Conservation (phyloP, 2,329 filamentous ascomycete species). For the Fusarium nelsonii region DNA sequence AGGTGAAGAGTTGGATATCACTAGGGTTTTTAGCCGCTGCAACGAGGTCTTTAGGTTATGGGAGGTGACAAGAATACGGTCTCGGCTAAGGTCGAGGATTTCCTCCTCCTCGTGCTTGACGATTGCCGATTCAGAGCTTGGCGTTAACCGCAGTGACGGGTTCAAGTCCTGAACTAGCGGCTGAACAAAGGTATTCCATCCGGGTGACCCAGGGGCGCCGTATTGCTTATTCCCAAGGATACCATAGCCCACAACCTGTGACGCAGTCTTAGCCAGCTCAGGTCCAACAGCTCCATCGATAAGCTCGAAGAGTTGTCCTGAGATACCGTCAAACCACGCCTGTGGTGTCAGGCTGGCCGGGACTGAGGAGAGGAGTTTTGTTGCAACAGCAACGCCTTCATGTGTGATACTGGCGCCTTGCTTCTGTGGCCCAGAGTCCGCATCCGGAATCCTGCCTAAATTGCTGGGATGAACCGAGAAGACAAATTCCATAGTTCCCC, state of each 20-base stretch:
- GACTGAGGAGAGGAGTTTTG: slow-evolving; percentile 70
- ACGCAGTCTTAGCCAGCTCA: slow-evolving; percentile 54
- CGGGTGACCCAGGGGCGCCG: slow-evolving; percentile 71
- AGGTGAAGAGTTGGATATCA: slow-evolving; percentile 74
- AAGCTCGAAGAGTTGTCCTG: slow-evolving; percentile 70
- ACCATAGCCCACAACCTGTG: slow-evolving; percentile 64
- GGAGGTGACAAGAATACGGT: slow-evolving; percentile 60
- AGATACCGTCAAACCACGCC: slow-evolving; percentile 70
- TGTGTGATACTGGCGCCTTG: slow-evolving; percentile 74
- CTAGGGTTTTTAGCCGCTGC: slow-evolving; percentile 65
- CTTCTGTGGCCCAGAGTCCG: slow-evolving; percentile 60
- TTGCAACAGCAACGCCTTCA: slow-evolving; percentile 74
- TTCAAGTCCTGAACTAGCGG: slow-evolving; percentile 68
- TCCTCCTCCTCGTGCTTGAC: slow-evolving; percentile 52
- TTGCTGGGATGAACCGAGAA: slow-evolving; percentile 74
- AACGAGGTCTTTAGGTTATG: slow-evolving; percentile 64
- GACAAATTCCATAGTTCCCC: slow-evolving; percentile 77
- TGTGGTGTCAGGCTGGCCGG: slow-evolving; percentile 66
- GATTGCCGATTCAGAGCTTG: slow-evolving; percentile 2
- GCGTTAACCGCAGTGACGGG: slow-evolving; percentile 51
- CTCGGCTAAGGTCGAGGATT: slow-evolving; percentile 60
- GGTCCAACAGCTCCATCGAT: slow-evolving; percentile 66
- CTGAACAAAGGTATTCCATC: slow-evolving; percentile 72
- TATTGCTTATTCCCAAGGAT: slow-evolving; percentile 73
- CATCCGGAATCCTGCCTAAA: slow-evolving; percentile 56